Base-by-base conservation (phyloP, 2,329 filamentous ascomycete species). In the Ascocoryne sarcoides region DNA sequence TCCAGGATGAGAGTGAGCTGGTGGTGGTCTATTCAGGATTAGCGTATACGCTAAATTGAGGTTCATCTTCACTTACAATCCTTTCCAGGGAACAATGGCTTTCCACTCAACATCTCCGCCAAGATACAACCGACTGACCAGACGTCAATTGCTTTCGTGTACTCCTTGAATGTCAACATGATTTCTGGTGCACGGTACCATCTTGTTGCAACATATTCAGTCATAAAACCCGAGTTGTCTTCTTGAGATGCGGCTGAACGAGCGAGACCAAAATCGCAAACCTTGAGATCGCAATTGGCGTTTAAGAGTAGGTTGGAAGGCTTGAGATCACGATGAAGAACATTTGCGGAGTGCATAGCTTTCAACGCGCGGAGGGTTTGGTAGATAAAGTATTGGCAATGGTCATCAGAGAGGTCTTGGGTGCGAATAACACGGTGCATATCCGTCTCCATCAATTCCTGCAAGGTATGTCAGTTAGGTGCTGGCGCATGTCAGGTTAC, bases 201-300 rank as follows among this genome's bases (percentile, higher is more conserved):
- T 58, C 92, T 82, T 34, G 92, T 98, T 37, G 92, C 92, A 42
- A 98, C 92, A 62, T 98, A 98, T 93, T 98, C 92, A 12, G 92
- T 98, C 92, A 98, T 98, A 76, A 98, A 98, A 16, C 92, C 92
- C n/a, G 90, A 95, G 68, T 98, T 98, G 65, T 98, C 92, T 60
- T 98, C 92, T 53, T 93, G 93, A 8, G 90, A 95, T 7, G 92
- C 92, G 10, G 92, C 92, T 8, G 90, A 96, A 59, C 89, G 82
- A 36, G 92, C 92, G 42, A 98, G 78, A 60, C 92, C 92, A 59
- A 98, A 98, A 64, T 98, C 92, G 67, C 92, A 98, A 54, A 98
- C 92, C 68, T 98, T 98, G 54, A 98, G 73, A 67, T 98, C 92
- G 66, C 92, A 98, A 67, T 98, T 98, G 59, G 92, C 92, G 62